Conservation (phyloP, 352 stramenopile genomes). For the Saprolegnia diclina region DNA sequence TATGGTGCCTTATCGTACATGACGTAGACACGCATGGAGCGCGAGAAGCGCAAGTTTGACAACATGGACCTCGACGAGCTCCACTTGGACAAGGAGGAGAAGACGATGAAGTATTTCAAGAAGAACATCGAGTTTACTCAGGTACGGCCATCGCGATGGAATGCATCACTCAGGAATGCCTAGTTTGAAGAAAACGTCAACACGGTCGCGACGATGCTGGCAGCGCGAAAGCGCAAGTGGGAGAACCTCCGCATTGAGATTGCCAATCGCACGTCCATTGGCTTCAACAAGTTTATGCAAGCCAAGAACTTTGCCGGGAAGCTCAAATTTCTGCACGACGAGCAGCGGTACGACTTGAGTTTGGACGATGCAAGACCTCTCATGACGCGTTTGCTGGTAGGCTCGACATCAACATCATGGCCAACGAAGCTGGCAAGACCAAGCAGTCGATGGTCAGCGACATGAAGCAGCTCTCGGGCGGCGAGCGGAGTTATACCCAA, state of each 20-base stretch:
- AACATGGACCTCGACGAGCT: constrained; percentile 78
- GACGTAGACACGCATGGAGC: constrained; percentile 45
- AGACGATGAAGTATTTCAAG: constrained; percentile 56
- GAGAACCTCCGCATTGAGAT: constrained; percentile 75
- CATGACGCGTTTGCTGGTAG: background rate
- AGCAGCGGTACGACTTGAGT: constrained; percentile 37
- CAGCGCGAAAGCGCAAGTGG: constrained; percentile 68
- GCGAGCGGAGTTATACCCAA: constrained; percentile 95
- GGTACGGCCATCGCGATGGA: background rate
- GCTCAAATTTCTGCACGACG: constrained; percentile 72
- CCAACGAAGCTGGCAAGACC: constrained; percentile 67
- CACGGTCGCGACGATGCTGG: constrained; percentile 63
- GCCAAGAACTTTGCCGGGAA: constrained; percentile 82
- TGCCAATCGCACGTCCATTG: constrained; percentile 61
- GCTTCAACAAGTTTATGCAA: constrained; percentile 82
- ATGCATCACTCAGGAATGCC: constrained; percentile 36
- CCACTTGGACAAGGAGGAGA: constrained; percentile 66
- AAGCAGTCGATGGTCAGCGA: constrained; percentile 77
- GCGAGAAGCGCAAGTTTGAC: constrained; percentile 67
- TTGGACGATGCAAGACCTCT: background rate
- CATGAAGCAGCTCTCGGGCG: constrained; percentile 96
- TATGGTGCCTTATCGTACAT: background rate
- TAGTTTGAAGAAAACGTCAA: constrained; percentile 57
- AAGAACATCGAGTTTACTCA: constrained; percentile 38
- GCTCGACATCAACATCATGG: constrained; percentile 72